Base-by-base conservation (phyloP, 305 asterid species). In the Fraxinus platypoda region DNA sequence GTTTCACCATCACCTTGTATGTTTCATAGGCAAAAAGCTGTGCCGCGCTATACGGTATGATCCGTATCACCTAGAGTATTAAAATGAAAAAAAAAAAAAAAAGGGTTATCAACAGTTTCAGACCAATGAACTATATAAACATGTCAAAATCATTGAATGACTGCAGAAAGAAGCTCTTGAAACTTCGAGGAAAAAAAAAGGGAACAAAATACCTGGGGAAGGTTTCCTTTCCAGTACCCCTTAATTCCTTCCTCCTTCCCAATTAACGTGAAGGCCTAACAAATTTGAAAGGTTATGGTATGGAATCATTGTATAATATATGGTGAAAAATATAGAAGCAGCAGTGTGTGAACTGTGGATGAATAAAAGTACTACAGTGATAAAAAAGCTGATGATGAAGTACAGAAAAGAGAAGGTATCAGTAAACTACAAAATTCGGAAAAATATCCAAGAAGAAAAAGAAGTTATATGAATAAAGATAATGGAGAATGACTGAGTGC, bases 211-310 rank as follows among this genome's bases (percentile, higher is more conserved):
- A 95, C 98, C 97, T 93, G 97, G 37, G 98, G 98, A 83, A 94
- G 95, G 86, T 95, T 94, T 81, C 99, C 99, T 88, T 92, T 95
- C 99, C 99, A 95, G 87, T 95, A 94, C 41, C 99, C 99, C 91
- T 93, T 95, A 76, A 93, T 9, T 84, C 98, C 98, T 86, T 92
- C 97, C 73, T 93, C 95, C 83, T 90, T 90, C 78, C 95, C 95
- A 54, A 94, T 89, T 92, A 91, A 81, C 43, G 94, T 81, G 64
- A 94, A 74, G 15, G 97, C 97, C 99, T 94, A 87, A 77, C 82
- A 85, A 86, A 76, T 41, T 62, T 79, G 77, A 78, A 84, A 81
- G 78, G 82, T 81, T 80, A 81, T 46, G 13, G 12, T n/a, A 75
- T 26, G 78, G 35, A 5, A 62, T 38, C 70, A 31, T 74, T 68